Evolutionary conservation across 805 yeast species (phyloP).

Genomic region (Nakazawaea sp.): DNA sequence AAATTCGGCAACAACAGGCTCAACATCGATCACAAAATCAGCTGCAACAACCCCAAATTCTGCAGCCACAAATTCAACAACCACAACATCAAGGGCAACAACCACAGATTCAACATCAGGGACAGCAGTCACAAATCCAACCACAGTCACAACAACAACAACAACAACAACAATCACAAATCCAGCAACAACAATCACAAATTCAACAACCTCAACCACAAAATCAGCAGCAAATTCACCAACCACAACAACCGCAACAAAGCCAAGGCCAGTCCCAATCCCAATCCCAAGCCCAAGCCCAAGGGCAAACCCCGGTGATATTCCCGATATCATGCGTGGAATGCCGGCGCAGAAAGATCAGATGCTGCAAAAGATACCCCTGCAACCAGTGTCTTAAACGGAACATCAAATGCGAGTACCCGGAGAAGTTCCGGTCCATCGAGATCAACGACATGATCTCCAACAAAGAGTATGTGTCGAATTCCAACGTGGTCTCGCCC

Average conservation of each 20-base stretch:
- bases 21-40: neutral
- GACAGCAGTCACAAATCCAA: too few species aligned
- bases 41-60: neutral
- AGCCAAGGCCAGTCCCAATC: too few species aligned
- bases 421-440: slow-evolving; percentile 39
- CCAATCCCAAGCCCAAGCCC: too few species aligned
- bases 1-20: neutral
- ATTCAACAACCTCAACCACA: too few species aligned
- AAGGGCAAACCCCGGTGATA: neutral
- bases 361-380: slow-evolving; percentile 27
- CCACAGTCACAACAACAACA: too few species aligned
- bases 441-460: slow-evolving; percentile 18
- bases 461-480: slow-evolving; percentile 5
- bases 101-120: too few species aligned
- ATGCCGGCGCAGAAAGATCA: slow-evolving; percentile 26
- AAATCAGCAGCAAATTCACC: too few species aligned
- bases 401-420: slow-evolving; percentile 34
- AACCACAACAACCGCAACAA: too few species aligned
- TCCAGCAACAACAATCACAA: too few species aligned
- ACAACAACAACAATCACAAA: too few species aligned
- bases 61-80: neutral
- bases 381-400: slow-evolving; percentile 35
- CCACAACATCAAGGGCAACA: too few species aligned
- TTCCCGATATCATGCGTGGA: slow-evolving; percentile 26
- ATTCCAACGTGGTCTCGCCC: slow-evolving; percentile 6